A percentile compares a stretch with the other conserved stretches of the same genome.
Conservation (phyloP, 2,329 filamentous ascomycete species). For the Ophiocordyceps robertsii region DNA sequence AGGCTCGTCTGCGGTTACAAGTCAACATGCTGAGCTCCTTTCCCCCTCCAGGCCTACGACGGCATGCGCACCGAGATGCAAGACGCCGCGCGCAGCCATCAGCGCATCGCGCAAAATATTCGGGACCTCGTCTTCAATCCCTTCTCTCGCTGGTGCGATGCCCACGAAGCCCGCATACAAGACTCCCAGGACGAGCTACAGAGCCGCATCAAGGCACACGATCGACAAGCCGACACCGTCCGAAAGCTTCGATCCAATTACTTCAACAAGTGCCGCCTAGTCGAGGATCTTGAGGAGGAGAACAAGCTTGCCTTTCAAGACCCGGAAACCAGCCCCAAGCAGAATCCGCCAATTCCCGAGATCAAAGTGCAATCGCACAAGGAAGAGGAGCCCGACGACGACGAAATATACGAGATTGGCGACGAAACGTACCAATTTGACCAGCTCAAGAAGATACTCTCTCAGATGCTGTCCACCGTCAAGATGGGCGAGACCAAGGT, state of each 20-base stretch:
- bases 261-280: constrained; percentile 95
- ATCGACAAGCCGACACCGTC: constrained; percentile 78
- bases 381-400: constrained; percentile 49
- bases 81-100: constrained; percentile 77
- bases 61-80: constrained; percentile 88
- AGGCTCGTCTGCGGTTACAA: background rate
- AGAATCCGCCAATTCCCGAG: constrained; percentile 50
- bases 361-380: constrained; percentile 72
- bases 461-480: constrained; percentile 76
- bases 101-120: constrained; percentile 92
- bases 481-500: constrained; percentile 87
- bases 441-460: constrained; percentile 79
- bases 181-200: constrained; percentile 94
- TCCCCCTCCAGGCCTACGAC: constrained; percentile 64
- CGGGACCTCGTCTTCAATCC: constrained; percentile 89
- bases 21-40: background rate
- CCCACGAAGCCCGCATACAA: constrained; percentile 81
- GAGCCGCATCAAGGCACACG: constrained; percentile 77
- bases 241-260: constrained; percentile 92
- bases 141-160: constrained; percentile 91
- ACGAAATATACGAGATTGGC: constrained; percentile 77
- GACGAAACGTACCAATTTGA: constrained; percentile 77
- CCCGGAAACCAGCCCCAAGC: constrained; percentile 55
- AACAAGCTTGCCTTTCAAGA: constrained; percentile 97
- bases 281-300: constrained; percentile 95